Base-by-base conservation (phyloP, 192 early-diverging fungal genomes). In the Coemansia sp. region DNA sequence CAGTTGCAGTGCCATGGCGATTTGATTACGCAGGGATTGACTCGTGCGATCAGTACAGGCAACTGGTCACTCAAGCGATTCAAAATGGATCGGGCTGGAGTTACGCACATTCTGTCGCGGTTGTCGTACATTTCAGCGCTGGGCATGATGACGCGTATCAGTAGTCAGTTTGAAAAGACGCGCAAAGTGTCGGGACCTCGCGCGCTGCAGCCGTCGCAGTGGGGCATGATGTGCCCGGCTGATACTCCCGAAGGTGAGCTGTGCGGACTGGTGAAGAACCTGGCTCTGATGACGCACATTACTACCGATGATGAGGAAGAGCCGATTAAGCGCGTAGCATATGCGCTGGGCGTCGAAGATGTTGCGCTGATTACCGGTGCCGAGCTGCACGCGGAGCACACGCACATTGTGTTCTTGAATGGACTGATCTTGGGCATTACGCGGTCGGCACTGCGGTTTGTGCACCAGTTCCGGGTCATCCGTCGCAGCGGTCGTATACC, bases 61-160 rank as follows among this genome's bases (percentile, higher is more conserved):
- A 99, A 99, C 71, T 99, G 97, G 97, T 90, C 87, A 55, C 85
- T 99, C 57, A 96, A 96, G 81, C 95, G 97, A 71, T 99, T 99
- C 86, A 97, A 94, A 79, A 97, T 99, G 95, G 97, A 99, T 70
- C 86, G 94, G 11, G 92, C 94, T 10, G 97, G 97, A 35, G 92
- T 99, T 48, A 99, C 95, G 7, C 97, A 99, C 54, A 94, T 97
- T 3, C 77, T 99, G 49, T 90, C 89, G 41, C 90, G 97, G 12
- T 76, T 99, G 35, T 92, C 89, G 68, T 99, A 95, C 66, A 92
- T 99, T 58, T 88, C 92, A 0, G 95, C 95, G 0, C 75, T 99
- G 52, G 97, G 97, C 50, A 99, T 97, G 93, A 90, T 99, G 87
- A 99, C 97, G 9, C 85, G 97, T 65, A 97, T 99, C 55, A 88